phyloP scores from a whole-genome alignment of 805 yeast species.

The Wickerhamia fluorescens region DNA sequence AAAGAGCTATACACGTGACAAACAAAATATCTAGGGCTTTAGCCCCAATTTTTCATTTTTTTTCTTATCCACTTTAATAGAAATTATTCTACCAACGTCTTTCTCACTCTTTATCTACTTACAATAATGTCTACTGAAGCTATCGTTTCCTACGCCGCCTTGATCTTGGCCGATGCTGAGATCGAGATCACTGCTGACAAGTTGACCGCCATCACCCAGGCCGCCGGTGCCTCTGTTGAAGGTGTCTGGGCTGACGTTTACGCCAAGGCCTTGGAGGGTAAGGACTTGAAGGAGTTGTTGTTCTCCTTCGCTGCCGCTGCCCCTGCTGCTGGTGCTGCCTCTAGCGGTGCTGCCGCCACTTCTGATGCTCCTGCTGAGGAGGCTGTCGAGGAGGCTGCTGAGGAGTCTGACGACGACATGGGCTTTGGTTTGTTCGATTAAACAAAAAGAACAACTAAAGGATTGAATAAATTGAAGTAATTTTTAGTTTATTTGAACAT shows the following conservation, averaged over 20 bases:
- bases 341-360: slow-evolving; percentile 27
- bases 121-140: slow-evolving; percentile 93
- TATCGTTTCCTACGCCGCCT: slow-evolving; percentile 95
- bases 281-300: slow-evolving; percentile 75
- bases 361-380: slow-evolving; percentile 46
- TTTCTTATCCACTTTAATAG: too few relatives aligned
- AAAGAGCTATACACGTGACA: too few relatives aligned
- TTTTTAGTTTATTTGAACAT: not conserved
- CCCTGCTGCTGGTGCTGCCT: slow-evolving; percentile 32
- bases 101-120: too few relatives aligned
- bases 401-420: slow-evolving; percentile 20
- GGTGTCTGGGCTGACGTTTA: slow-evolving; percentile 79
- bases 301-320: slow-evolving; percentile 45
- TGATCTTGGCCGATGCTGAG: slow-evolving; percentile 96
- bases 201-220: slow-evolving; percentile 65
- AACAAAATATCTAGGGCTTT: too few relatives aligned
- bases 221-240: slow-evolving; percentile 81
- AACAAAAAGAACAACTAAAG: slow-evolving; percentile 5
- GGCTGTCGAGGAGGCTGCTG: slow-evolving; percentile 15
- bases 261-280: slow-evolving; percentile 83
- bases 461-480: not conserved
- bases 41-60: too few relatives aligned
- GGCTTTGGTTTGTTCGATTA: slow-evolving; percentile 27
- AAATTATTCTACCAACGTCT: too few relatives aligned
- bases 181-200: slow-evolving; percentile 87